Base-by-base conservation (phyloP, 169 alveolate genomes). In the Plasmodium gaboni region DNA sequence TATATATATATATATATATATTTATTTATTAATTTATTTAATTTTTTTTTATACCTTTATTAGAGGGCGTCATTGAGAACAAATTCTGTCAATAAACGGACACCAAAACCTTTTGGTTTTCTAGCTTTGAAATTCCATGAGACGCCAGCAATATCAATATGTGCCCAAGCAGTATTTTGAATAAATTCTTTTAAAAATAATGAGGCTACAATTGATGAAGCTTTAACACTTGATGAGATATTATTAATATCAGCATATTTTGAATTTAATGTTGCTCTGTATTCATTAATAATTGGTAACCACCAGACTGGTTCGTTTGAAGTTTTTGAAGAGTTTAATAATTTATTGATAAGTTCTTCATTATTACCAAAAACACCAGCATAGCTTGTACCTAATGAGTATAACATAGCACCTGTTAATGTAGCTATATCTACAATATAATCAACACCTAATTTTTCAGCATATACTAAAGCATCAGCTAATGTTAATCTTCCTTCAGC, bases 401-500 rank as follows among this genome's bases (percentile, higher is more conserved):
- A 86, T 19, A 94, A 80, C 83, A 91, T 88, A 1, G 98, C 98
- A 22, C 99, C 99, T 24, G 99, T 98, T 50, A 98, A 95, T 38
- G 99, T 98, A 46, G 99, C 99, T 32, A 96, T 74, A 63, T 98
- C 99, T 24, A 98, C 87, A 55, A 98, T 92, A 53, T 92, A 87
- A 63, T 96, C 97, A 1, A 98, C 98, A 8, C 93, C 88, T 46
- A 94, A 73, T 28, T 96, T 94, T 71, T 96, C 97, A 9, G 98
- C 98, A 91, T 96, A 97, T 53, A 97, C 95, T 73, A 98, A 93
- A 4, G 99, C 98, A 68, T 98, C 99, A n/a, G 99, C 99, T 61
- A 98, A 91, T 13, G 98, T 95, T 7, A 98, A 95, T 70, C 99
- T 93, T 7, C 99, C 99, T 91, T 98, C 99, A 15, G 99, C 99